These are phyloP conservation scores for Bauhinia variegata DNA, from an alignment of 306 rosid species.

Conservation along the genomic window DNA sequence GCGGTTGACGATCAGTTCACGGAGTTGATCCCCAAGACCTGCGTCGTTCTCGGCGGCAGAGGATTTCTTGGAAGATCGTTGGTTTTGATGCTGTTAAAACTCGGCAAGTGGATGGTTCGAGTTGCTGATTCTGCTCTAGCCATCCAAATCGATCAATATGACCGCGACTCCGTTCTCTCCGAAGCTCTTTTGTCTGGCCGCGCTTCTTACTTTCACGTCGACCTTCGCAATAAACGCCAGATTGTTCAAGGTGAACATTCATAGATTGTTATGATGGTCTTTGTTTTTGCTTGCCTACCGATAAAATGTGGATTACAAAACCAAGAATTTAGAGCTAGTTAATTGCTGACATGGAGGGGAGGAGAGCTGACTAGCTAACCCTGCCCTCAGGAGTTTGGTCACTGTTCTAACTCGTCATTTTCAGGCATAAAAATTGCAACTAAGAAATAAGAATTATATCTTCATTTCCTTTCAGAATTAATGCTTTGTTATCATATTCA, in stretches of 20 bases:
- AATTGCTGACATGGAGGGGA: neutral
- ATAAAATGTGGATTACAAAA: neutral
- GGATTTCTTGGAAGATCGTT: conserved; percentile 78
- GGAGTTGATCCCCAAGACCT: conserved; percentile 61
- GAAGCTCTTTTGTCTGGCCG: conserved; percentile 65
- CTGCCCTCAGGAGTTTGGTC: neutral
- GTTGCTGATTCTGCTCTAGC: conserved; percentile 75
- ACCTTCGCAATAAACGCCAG: conserved; percentile 56
- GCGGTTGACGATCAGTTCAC: conserved; percentile 61
- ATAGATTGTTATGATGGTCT: neutral
- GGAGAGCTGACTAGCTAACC: neutral
- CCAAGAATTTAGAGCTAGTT: neutral
- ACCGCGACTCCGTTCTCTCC: conserved; percentile 54
- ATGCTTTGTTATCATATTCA: neutral
- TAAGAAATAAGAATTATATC: neutral
- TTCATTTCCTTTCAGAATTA: neutral
- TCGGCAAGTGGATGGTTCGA: conserved; percentile 77
- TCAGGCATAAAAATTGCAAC: neutral
- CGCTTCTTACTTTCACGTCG: conserved; percentile 68
- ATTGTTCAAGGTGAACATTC: conserved; percentile 50
- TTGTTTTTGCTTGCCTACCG: neutral
- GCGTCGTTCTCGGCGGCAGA: conserved; percentile 83
- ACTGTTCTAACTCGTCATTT: neutral
- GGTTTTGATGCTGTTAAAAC: conserved; percentile 59
- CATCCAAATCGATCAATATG: conserved; percentile 53